These are phyloP conservation scores for Fusarium multiceps DNA, from an alignment of 2,329 filamentous ascomycete species.

Conservation along the genomic window DNA sequence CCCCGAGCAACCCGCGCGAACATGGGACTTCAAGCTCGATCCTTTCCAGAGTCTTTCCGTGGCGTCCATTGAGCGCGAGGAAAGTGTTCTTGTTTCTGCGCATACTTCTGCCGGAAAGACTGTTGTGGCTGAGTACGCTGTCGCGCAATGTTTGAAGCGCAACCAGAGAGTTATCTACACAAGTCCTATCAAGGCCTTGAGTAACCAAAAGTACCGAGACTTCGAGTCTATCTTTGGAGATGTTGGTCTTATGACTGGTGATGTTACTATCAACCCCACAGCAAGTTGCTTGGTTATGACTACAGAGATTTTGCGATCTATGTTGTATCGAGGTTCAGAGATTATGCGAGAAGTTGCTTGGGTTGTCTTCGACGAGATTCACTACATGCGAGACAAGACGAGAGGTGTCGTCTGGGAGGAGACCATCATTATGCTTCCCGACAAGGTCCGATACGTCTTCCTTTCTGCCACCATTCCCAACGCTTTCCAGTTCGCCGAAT, in stretches of 20 bases:
- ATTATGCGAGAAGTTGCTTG: conserved; percentile 99
- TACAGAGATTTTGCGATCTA: conserved; percentile 97
- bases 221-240: conserved; percentile 96
- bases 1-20: conserved; percentile 85
- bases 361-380: conserved; percentile 98
- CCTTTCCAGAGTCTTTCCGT: conserved; percentile 97
- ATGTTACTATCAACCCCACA: conserved; percentile 99
- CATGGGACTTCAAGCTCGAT: conserved; percentile 91
- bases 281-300: conserved; percentile 99
- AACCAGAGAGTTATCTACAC: conserved; percentile 99
- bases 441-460: conserved; percentile 99
- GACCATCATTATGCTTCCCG: conserved; percentile 95
- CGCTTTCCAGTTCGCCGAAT: conserved; percentile 98
- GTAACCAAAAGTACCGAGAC: conserved; percentile 98
- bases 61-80: conserved; percentile 92
- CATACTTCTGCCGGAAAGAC: conserved; percentile 99
- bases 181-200: conserved; percentile 97
- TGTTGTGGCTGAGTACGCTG: conserved; percentile 97
- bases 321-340: conserved; percentile 97
- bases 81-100: conserved; percentile 96
- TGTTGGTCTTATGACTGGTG: conserved; percentile 97
- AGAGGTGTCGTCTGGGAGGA: conserved; percentile 99
- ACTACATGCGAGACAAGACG: conserved; percentile 95
- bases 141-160: conserved; percentile 95
- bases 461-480: conserved; percentile 98